A percentile compares a stretch with the other conserved stretches of the same genome.
phyloP scores from a whole-genome alignment of 805 yeast species.

The Lachancea thermotolerans region DNA sequence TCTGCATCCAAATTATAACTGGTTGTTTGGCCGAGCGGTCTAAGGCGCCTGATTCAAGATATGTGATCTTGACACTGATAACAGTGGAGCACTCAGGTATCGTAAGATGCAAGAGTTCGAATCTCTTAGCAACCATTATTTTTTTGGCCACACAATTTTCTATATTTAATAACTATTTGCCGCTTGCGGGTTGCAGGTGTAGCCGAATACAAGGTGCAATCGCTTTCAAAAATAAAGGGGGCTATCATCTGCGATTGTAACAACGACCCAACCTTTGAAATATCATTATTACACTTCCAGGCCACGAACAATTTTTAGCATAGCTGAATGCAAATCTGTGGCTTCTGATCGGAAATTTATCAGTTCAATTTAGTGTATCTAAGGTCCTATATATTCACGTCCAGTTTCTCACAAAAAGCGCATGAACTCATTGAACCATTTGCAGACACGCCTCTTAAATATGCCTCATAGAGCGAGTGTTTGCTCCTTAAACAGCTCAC shows the following conservation, averaged over 20 bases:
- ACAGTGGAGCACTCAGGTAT: constrained; percentile 22
- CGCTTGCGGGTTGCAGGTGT: no score
- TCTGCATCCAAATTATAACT: no score
- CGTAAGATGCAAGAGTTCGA: constrained; percentile 27
- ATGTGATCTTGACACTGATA: constrained; percentile 10
- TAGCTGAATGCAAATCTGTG: no score
- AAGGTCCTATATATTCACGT: no score
- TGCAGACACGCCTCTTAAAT: neutral
- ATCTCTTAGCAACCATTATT: constrained; percentile 23
- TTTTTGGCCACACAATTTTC: constrained; percentile 8
- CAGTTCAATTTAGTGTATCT: no score
- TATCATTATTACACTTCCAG: neutral
- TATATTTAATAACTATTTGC: no score
- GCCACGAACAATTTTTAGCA: neutral
- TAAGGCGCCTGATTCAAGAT: constrained; percentile 25
- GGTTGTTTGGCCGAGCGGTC: constrained; percentile 28
- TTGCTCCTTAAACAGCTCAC: constrained; percentile 7
- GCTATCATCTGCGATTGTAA: no score
- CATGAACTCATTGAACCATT: neutral
- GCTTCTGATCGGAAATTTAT: no score
- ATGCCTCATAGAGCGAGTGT: neutral
- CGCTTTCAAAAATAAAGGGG: no score
- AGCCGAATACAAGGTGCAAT: no score
- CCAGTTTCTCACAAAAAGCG: no score
- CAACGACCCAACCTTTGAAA: neutral